Evolutionary conservation across 2,329 filamentous ascomycete species (phyloP).

Genomic region (Lachnellula subtilissima): DNA sequence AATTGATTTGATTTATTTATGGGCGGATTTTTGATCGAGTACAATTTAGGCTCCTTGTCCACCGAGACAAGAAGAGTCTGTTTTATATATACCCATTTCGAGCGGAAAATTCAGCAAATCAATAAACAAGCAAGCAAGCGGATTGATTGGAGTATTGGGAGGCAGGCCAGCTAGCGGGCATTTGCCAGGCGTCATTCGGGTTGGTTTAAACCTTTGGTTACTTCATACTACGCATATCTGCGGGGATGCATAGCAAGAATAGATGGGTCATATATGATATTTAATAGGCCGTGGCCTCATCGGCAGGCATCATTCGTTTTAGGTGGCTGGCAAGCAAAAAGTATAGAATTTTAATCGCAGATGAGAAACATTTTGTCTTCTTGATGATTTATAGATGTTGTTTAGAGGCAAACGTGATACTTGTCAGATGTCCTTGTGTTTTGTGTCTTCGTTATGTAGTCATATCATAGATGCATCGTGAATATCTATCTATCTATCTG

Average conservation of each 20-base stretch:
- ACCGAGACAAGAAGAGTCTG: not conserved
- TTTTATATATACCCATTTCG: conserved; percentile 1
- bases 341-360: not conserved
- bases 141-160: not conserved
- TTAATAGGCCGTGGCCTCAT: not conserved
- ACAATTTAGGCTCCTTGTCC: not conserved
- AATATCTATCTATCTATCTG: conserved; percentile 49
- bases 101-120: not conserved
- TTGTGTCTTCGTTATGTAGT: not conserved
- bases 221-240: not conserved
- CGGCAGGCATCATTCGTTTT: not conserved
- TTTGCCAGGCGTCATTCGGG: not conserved
- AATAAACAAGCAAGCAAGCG: not conserved
- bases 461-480: not conserved
- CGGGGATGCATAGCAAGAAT: not conserved
- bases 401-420: no score
- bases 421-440: not conserved
- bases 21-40: not conserved
- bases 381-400: no score
- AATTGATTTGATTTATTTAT: not conserved
- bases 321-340: not conserved
- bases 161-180: not conserved
- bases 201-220: not conserved
- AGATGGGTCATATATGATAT: not conserved
- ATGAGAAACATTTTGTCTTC: no score